These are phyloP conservation scores for Globisporangium takayamanum DNA, from an alignment of 352 stramenopile genomes.

Conservation along the genomic window DNA sequence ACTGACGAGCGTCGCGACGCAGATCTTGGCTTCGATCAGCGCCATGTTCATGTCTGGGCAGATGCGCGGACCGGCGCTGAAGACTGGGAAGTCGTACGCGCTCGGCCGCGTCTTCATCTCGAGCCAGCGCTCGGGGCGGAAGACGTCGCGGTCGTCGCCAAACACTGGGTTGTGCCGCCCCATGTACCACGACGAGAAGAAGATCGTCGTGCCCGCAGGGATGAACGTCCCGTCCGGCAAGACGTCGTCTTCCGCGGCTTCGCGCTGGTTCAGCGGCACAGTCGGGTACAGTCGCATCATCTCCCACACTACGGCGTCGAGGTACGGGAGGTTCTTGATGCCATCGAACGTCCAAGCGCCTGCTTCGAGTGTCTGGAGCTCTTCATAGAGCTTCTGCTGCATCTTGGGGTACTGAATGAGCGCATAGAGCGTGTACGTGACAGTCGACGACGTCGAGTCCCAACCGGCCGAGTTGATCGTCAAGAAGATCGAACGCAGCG, in stretches of 20 bases:
- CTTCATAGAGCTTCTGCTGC: slow-evolving; percentile 42
- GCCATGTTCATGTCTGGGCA: slow-evolving; percentile 76
- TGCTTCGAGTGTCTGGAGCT: slow-evolving; percentile 21
- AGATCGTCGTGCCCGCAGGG: slow-evolving; percentile 43
- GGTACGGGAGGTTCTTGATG: slow-evolving; percentile 57
- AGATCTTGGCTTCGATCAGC: slow-evolving; percentile 58
- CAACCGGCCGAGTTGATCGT: slow-evolving; percentile 44
- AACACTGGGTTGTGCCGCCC: slow-evolving; percentile 33
- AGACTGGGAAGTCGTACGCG: slow-evolving; percentile 65
- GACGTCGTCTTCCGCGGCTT: slow-evolving; percentile 5
- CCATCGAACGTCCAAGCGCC: slow-evolving; percentile 31
- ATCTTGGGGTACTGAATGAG: slow-evolving; percentile 47
- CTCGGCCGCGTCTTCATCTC: slow-evolving; percentile 48
- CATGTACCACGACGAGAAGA: slow-evolving; percentile 79
- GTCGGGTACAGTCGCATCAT: slow-evolving; percentile 66
- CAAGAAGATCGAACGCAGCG: slow-evolving; percentile 59
- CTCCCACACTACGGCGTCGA: slow-evolving; percentile 66
- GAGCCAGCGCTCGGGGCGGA: slow-evolving; percentile 67
- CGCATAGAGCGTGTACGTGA: slow-evolving; percentile 22
- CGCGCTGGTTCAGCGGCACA: slow-evolving; percentile 71
- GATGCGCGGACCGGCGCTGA: slow-evolving; percentile 57
- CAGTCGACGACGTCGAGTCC: slow-evolving; percentile 1
- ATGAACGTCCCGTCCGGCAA: slow-evolving; percentile 21
- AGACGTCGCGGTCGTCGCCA: slow-evolving; percentile 33
- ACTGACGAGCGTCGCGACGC: slow-evolving; percentile 37